Base-by-base conservation (phyloP, 306 rosid species). In the Crataegus laevigata region DNA sequence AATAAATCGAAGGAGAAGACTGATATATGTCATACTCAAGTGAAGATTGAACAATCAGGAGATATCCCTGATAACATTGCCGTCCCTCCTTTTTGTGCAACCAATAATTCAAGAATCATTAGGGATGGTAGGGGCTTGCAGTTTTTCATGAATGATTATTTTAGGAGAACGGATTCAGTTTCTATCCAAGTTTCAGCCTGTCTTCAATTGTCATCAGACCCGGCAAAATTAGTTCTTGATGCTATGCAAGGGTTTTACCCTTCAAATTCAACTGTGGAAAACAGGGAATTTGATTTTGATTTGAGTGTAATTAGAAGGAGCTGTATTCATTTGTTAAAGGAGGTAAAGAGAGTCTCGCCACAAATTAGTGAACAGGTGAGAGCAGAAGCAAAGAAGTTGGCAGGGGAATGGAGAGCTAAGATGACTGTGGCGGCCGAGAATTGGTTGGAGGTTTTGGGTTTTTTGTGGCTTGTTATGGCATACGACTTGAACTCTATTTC, bases 161-260 rank as follows among this genome's bases (percentile, higher is more conserved):
- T 89, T 22, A 74, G 83, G 57, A 75, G 58, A 57, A 81, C 76
- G 22, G 87, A 81, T 45, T 55, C 45, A 29, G 65, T 77, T 5
- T 40, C 80, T 43, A 36, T 5, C 6, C 79, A 80, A 63, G 45
- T 86, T 8, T 57, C 71, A 11, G n/a, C 28, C 11, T 58, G 76
- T 74, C 87, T 88, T 40, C 72, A 26, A 72, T 50, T 70, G 6
- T 86, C 86, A 8, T 32, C 65, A 2, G 69, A 84, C 69, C 89
- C 89, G 1, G 79, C 84, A 3, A 84, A 75, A 65, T 74, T 86
- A 75, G 90, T 86, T 25, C 72, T 89, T 50, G 89, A 86, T 76
- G 87, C 85, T 26, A 73, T 86, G 77, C 68, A 62, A 69, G 87
- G 86, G n/a, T 86, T 86, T 71, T 82, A 78, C 72, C 76, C 87